Base-by-base conservation (phyloP, 441 rosid genomes). In the Erysimum pusillum region DNA sequence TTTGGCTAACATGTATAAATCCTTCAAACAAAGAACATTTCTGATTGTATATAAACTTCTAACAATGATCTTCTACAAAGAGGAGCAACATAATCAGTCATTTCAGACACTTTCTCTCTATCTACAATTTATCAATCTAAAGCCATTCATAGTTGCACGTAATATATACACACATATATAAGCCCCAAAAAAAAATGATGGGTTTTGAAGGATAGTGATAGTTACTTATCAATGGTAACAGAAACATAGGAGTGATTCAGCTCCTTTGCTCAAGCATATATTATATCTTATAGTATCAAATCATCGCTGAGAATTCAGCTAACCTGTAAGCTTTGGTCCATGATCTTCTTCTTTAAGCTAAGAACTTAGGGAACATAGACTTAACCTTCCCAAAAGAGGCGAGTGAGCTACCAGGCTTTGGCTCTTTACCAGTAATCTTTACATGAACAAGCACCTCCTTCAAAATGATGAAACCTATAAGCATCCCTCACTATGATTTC, bases 381-480 rank as follows among this genome's bases (percentile, higher is more conserved):
- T 58, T 34, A 22, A 60, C 38, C 67, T 36, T n/a, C 46, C 41
- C 6, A 45, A 11, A 35, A 56, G 77, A 56, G 42, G 72, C 20
- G 36, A 45, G 39, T 65, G 36, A 17, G 61, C 52, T 35, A 49
- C 67, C 36, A 35, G 17, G 25, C 2, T 14, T 25, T 57, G 17
- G 18, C 12, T 38, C 3, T 87, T 87, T 66, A 92, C 94, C 91
- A 87, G 66, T 81, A 85, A 82, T 89, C 91, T 79, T 56, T 79
- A 81, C 91, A 87, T 12, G 94, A 86, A 79, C 94, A 89, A 71
- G 76, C 59, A 42, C 94, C 91, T 12, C 56, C 76, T 78, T 80
- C 80, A 68, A 89, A 89, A 81, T 86, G 91, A 86, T 87, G 91
- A 82, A 85, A 89, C 74, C 91, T 89, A 73, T 85, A 85, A 2